Percentiles rank a stretch among this genome's conserved stretches.
Conservation (phyloP, 495 filamentous ascomycete genomes). For the Penicillium odoratum region DNA sequence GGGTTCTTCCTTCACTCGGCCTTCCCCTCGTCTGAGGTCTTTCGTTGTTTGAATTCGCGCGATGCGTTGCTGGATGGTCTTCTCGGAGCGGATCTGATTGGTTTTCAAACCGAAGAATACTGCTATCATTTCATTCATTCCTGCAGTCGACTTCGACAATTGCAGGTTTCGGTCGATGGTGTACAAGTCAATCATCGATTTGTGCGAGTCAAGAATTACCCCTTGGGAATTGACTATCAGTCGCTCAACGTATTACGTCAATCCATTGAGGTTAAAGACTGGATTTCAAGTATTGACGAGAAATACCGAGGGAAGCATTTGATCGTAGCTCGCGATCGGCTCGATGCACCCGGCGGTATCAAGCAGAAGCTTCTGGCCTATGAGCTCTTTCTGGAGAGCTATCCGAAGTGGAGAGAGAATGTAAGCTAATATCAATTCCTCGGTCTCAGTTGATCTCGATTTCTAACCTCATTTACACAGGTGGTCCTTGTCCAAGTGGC, state of each 20-base stretch:
- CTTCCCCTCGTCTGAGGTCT: slow-evolving; percentile 89
- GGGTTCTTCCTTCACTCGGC: slow-evolving; percentile 91
- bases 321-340: slow-evolving; percentile 84
- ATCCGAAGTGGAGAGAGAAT: slow-evolving; percentile 79
- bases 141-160: slow-evolving; percentile 76
- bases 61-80: slow-evolving; percentile 81
- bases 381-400: slow-evolving; percentile 82
- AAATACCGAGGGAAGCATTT: slow-evolving; percentile 77
- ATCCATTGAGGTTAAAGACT: slow-evolving; percentile 65
- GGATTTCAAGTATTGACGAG: slow-evolving; percentile 69
- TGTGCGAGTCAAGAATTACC: slow-evolving; percentile 63
- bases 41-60: slow-evolving; percentile 77
- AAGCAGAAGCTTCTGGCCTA: slow-evolving; percentile 84
- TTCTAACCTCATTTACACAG: slow-evolving; percentile 19
- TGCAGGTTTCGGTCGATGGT: slow-evolving; percentile 77
- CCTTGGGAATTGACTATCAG: slow-evolving; percentile 62
- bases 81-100: slow-evolving; percentile 84
- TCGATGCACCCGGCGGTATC: slow-evolving; percentile 83
- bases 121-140: slow-evolving; percentile 88
- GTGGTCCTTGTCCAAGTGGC: slow-evolving; percentile 86
- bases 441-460: background rate
- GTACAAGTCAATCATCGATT: slow-evolving; percentile 81
- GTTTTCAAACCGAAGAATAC: slow-evolving; percentile 89
- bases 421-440: slow-evolving; percentile 25
- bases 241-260: slow-evolving; percentile 63